Evolutionary conservation across 768 basidiomycete genomes (phyloP), one percentile per base, ranked within the genome.

Genomic region (Pilatotrama ljubarskyi): DNA sequence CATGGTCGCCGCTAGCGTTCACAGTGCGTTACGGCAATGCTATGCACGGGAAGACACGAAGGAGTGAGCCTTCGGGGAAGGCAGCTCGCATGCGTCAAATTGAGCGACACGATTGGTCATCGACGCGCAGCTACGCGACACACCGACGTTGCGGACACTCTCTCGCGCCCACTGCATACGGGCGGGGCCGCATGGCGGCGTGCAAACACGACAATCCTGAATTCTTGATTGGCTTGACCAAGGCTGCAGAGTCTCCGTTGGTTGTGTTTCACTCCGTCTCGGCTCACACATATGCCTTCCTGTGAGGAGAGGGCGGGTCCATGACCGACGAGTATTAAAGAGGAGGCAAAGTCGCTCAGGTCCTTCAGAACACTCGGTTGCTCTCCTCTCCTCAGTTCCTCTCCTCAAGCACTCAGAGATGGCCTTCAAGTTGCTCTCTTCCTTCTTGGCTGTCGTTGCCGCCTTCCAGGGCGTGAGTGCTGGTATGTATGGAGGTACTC

Each of bases 371-470:
- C 55, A 51, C 43, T 38, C 20, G 20, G 47, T 49, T 56, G 41
- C 59, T 51, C 40, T 26, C 32, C 38, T 32, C 22, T 17, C 13
- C 20, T 32, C 52, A 36, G 32, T 5, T 47, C 17, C 48, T 25
- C 42, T 24, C 26, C 40, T 29, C 54, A 55, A n/a, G 2, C 8
- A 2, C 13, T 10, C 17, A 11, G 22, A 6, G 10, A 73, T 72
- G 71, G 55, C 61, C 25, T 64, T 68, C 63, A 67, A 62, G 37
- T 47, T 43, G 14, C 57, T 71, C 56, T 58, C 59, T 40, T 55
- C 61, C 25, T 47, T 66, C 20, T 46, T 66, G 22, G 48, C 61
- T 10, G 43, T 67, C 48, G 32, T 68, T 54, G 63, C 59, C 26
- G 58, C 62, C 48, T 43, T 67, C 38, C 51, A 62, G 17, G 51